A percentile compares a stretch with the other conserved stretches of the same genome.
Conservation (phyloP, 208 protist species). For the Wallacemonas sp. region DNA sequence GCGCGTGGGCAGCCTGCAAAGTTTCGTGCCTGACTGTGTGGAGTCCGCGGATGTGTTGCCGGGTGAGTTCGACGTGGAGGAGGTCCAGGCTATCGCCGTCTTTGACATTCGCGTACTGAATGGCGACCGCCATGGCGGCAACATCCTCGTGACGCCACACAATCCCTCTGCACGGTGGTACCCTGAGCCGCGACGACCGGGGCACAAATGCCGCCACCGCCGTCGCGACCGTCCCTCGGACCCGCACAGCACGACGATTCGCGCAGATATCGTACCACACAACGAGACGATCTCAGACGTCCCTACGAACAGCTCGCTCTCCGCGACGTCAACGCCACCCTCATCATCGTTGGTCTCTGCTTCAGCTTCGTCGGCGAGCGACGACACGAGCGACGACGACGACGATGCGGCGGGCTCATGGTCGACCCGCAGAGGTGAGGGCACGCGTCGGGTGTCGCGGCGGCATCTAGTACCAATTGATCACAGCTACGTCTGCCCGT, state of each 20-base stretch:
- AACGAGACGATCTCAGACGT: too few relatives aligned
- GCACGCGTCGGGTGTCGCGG: background rate
- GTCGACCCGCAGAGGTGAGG: background rate
- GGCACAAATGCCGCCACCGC: too few relatives aligned
- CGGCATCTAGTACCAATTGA: conserved; percentile 80
- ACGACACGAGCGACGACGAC: background rate
- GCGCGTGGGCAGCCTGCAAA: conserved; percentile 52
- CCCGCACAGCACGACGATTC: too few relatives aligned
- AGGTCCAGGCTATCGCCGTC: conserved; percentile 67
- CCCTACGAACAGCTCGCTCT: too few relatives aligned
- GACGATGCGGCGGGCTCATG: background rate
- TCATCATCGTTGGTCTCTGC: background rate
- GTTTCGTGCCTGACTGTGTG: conserved; percentile 45
- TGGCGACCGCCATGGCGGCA: conserved; percentile 75
- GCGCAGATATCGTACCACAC: too few relatives aligned
- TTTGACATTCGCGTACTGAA: conserved; percentile 80
- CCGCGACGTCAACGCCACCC: too few relatives aligned
- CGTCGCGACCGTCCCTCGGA: too few relatives aligned
- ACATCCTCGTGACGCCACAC: conserved; percentile 46
- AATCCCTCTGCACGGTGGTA: background rate
- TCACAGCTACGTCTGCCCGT: conserved; percentile 83
- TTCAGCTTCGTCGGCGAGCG: background rate
- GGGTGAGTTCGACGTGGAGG: conserved; percentile 48
- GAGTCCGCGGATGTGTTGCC: conserved; percentile 65
- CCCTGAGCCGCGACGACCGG: background rate